A percentile compares a stretch with the other conserved stretches of the same genome.
Conservation (phyloP, 2,329 filamentous ascomycete species). For the Fusarium succisae region DNA sequence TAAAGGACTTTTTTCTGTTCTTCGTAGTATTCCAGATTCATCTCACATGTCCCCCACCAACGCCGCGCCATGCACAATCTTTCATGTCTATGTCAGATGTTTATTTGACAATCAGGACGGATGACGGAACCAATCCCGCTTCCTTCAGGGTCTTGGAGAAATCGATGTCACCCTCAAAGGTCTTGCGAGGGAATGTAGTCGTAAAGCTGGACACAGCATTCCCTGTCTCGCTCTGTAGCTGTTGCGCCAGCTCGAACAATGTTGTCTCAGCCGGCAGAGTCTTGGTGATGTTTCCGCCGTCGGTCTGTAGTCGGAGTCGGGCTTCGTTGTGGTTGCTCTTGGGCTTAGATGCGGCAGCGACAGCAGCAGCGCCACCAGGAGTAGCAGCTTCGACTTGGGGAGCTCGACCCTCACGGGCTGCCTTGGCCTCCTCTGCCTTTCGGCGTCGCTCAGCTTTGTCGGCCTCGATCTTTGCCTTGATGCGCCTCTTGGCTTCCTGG, state of each 20-base stretch:
- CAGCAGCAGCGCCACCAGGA: slow-evolving; percentile 58
- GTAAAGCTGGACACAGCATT: slow-evolving; percentile 78
- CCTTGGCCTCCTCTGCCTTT: slow-evolving; percentile 87
- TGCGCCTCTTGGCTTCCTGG: slow-evolving; percentile 83
- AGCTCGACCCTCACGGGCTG: slow-evolving; percentile 79
- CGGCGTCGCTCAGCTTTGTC: slow-evolving; percentile 90
- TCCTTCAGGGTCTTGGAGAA: slow-evolving; percentile 94
- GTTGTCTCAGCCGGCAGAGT: slow-evolving; percentile 90
- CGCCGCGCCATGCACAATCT: slow-evolving; percentile 36
- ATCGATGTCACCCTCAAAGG: slow-evolving; percentile 73
- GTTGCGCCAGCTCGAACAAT: slow-evolving; percentile 88
- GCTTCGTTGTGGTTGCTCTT: slow-evolving; percentile 81
- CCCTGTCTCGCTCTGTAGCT: slow-evolving; percentile 76
- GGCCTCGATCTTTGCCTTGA: slow-evolving; percentile 92
- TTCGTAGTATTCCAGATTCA: neutral
- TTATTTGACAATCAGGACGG: slow-evolving; percentile 81
- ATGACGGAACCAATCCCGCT: slow-evolving; percentile 87
- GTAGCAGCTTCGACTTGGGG: slow-evolving; percentile 56
- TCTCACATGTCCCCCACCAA: slow-evolving; percentile 16
- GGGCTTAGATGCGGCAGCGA: slow-evolving; percentile 64
- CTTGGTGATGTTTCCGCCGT: slow-evolving; percentile 80
- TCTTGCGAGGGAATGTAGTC: slow-evolving; percentile 88
- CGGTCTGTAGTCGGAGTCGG: slow-evolving; percentile 82
- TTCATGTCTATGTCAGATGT: neutral
- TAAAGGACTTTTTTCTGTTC: slow-evolving; percentile 1